Evolutionary conservation across 75 land plant genomes (phyloP), one percentile per base, ranked within the genome.

Genomic region (Cupressus sempervirens): DNA sequence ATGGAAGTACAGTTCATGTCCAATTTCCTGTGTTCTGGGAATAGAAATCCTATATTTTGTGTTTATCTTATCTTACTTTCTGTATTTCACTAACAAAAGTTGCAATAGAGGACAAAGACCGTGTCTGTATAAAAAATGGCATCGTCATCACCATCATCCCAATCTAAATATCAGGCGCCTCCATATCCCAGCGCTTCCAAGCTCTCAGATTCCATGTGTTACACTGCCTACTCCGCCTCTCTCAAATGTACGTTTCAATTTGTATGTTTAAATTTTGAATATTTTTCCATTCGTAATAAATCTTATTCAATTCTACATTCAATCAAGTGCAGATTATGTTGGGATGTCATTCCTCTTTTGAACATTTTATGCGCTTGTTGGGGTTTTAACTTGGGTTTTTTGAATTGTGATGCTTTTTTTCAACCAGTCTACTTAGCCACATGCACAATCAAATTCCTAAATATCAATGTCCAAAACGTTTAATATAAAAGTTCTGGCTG

Each of bases 161-260:
- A 77, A 43, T 77, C 80, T 41, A 41, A 43, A 38, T 41, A 77
- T 38, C 80, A 77, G 48, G 11, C 13, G 26, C 80, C 80, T 77
- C 80, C 80, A 26, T 77, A 77, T 41, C 83, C 83, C 45, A 53
- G 83, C 83, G 62, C 62, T 1, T 87, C 90, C 5, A 92, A 92
- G 86, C 84, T 93, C 34, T 86, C 95, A 13, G 95, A 92, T 70
- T 92, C 93, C 53, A 65, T 62, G 20, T 93, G 95, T 83, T 93
- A 88, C 45, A 79, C 90, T 74, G 89, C 89, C 29, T 93, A 93
- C 86, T 85, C 90, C 34, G 95, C 95, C 83, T 93, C 95, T 58
- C 91, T 93, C 84, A 93, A 93, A 88, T 93, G 95, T 93, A 89
- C 56, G 83, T 20, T 41, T 46, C 45, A 52, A 32, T 18, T 80